These are phyloP conservation scores for Xylaria flabelliformis DNA, from an alignment of 495 filamentous ascomycete genomes.

Conservation along the genomic window DNA sequence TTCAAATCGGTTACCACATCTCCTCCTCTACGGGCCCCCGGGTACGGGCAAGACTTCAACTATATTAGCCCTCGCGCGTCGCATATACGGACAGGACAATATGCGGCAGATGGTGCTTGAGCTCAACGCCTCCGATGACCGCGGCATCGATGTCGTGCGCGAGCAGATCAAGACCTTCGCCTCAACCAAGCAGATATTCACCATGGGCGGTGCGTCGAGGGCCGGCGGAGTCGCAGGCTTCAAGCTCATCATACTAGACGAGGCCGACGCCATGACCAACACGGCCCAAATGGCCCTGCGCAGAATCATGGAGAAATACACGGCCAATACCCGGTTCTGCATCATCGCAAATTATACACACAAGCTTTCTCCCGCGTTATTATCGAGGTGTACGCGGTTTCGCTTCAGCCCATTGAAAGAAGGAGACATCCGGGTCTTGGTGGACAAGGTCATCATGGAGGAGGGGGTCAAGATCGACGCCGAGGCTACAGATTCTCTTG, in stretches of 20 bases:
- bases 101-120: conserved; percentile 98
- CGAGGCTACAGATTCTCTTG: conserved; percentile 79
- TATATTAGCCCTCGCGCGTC: conserved; percentile 84
- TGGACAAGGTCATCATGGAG: conserved; percentile 88
- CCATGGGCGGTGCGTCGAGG: conserved; percentile 45
- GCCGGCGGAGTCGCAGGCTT: conserved; percentile 66
- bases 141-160: conserved; percentile 97
- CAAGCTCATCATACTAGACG: conserved; percentile 97
- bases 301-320: conserved; percentile 99
- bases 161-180: conserved; percentile 99
- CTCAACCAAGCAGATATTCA: conserved; percentile 70
- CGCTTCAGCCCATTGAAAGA: conserved; percentile 94
- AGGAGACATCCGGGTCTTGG: conserved; percentile 76
- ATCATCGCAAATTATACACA: conserved; percentile 99
- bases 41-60: conserved; percentile 98
- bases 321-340: conserved; percentile 96
- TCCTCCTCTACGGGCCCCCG: conserved; percentile 96
- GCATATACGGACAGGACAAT: conserved; percentile 91
- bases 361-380: conserved; percentile 92
- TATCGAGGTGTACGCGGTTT: conserved; percentile 94
- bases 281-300: conserved; percentile 97
- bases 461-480: conserved; percentile 83
- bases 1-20: conserved; percentile 89
- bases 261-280: conserved; percentile 97
- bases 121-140: conserved; percentile 94